A percentile compares a stretch with the other conserved stretches of the same genome.
Evolutionary conservation across 202 grass and related monocot genomes (phyloP).

Genomic region (Cymbopogon flexuosus): DNA sequence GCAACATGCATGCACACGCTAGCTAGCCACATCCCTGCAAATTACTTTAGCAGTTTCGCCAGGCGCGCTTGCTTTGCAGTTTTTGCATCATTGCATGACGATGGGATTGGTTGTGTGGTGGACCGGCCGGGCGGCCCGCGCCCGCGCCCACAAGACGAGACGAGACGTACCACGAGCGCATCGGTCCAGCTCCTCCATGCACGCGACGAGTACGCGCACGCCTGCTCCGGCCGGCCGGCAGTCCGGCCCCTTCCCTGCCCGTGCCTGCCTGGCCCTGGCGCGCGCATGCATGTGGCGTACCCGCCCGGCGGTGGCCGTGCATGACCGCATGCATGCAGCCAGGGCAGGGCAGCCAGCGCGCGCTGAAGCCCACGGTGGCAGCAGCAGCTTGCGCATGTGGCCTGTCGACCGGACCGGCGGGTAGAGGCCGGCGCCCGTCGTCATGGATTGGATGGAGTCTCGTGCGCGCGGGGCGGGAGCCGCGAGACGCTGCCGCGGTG

Average conservation of each 20-base stretch:
- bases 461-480: too few relatives aligned
- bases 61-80: too few relatives aligned
- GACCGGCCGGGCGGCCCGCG: too few relatives aligned
- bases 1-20: too few relatives aligned
- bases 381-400: constrained; percentile 38
- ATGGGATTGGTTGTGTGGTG: too few relatives aligned
- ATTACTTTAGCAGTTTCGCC: too few relatives aligned
- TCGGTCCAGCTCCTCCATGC: neutral
- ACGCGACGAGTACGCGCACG: constrained; percentile 4
- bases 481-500: too few relatives aligned
- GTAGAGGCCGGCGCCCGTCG: too few relatives aligned
- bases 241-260: neutral
- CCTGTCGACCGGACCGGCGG: constrained; percentile 8
- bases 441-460: neutral
- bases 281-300: constrained; percentile 22
- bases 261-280: neutral
- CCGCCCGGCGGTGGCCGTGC: constrained; percentile 4
- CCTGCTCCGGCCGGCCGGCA: neutral
- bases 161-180: neutral
- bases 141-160: neutral
- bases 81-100: too few relatives aligned
- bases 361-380: neutral
- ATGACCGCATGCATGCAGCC: neutral
- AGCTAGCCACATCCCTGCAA: too few relatives aligned
- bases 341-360: too few relatives aligned